Percentiles rank a stretch among this genome's conserved stretches.
Evolutionary conservation across 768 basidiomycete genomes (phyloP).

Genomic region (Leccinum uliginosum): DNA sequence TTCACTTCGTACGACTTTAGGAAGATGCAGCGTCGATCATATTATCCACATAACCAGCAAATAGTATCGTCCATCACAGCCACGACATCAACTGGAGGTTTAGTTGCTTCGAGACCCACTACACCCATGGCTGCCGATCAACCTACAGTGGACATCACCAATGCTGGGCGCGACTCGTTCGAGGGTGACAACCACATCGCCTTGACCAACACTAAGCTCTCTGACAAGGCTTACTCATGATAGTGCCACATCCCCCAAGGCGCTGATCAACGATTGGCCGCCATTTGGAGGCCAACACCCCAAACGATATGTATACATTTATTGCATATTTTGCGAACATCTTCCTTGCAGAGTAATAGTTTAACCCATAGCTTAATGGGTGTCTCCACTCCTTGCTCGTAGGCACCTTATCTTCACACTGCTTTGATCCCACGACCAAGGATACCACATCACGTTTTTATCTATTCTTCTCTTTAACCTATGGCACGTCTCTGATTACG

Average conservation of each 20-base stretch:
- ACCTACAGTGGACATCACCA: slow-evolving; percentile 40
- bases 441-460: slow-evolving; percentile 12
- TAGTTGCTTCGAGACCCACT: slow-evolving; percentile 67
- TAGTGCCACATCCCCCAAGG: neutral
- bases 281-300: slow-evolving; percentile 1
- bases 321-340: slow-evolving; percentile 21
- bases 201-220: slow-evolving; percentile 36
- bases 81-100: slow-evolving; percentile 68
- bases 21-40: slow-evolving; percentile 86
- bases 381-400: slow-evolving; percentile 9
- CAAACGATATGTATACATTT: slow-evolving; percentile 21
- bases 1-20: slow-evolving; percentile 92
- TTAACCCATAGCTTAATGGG: slow-evolving; percentile 20
- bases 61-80: slow-evolving; percentile 60
- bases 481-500: slow-evolving; percentile 8
- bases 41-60: slow-evolving; percentile 81
- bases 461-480: slow-evolving; percentile 6
- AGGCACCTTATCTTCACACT: slow-evolving; percentile 3
- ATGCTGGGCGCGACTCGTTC: slow-evolving; percentile 41
- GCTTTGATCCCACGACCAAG: slow-evolving; percentile 4
- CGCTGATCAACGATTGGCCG: neutral
- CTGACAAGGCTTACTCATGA: slow-evolving; percentile 53
- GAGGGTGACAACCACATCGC: slow-evolving; percentile 36
- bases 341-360: slow-evolving; percentile 15
- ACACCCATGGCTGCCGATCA: slow-evolving; percentile 54